Base-by-base conservation (phyloP, 805 yeast genomes). In the Debaryomyces castellii region DNA sequence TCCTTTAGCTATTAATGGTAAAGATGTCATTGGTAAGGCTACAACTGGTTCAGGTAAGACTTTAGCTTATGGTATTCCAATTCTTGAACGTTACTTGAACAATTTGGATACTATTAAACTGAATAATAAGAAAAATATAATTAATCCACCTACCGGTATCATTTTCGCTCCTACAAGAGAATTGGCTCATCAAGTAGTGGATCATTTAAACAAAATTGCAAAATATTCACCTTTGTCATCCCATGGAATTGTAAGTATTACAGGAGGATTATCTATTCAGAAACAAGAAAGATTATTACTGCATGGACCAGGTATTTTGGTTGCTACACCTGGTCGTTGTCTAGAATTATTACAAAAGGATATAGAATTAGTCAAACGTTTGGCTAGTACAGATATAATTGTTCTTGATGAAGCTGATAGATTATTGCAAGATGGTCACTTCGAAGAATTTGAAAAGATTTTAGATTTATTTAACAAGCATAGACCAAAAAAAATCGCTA, bases 11-110 rank as follows among this genome's bases (percentile, higher is more conserved):
- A 47, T 89, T 11, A 71, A 74, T 23, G 95, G 91, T 5, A 76
- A 74, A 28, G 98, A 94, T 66, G 80, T 94, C 3, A 83, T 94
- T 52, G 99, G 99, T 45, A 94, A 92, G 60, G 99, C 99, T 12
- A 85, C 94, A 9, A 94, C 99, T 1, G 99, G 99, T 63, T 88
- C 96, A 1, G 99, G 99, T 75, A 94, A 94, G 62, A 94, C 99
- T 0, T 71, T 91, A 47, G 99, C 99, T 0, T 94, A 89, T 63
- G 97, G 97, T 39, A 80, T 94, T 22, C 97, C 99, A 8, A 84
- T 95, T 23, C 64, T 94, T 49, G 96, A 92, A 59, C 79, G 75
- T 48, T 77, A 80, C 47, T 54, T 82, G 16, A 46, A 54, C 12
- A 62, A 64, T 8, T 41, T 56, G 25, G 50, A 48, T 4, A 41